Evolutionary conservation across 768 basidiomycete species (phyloP).

Genomic region (Podaxis sp.): DNA sequence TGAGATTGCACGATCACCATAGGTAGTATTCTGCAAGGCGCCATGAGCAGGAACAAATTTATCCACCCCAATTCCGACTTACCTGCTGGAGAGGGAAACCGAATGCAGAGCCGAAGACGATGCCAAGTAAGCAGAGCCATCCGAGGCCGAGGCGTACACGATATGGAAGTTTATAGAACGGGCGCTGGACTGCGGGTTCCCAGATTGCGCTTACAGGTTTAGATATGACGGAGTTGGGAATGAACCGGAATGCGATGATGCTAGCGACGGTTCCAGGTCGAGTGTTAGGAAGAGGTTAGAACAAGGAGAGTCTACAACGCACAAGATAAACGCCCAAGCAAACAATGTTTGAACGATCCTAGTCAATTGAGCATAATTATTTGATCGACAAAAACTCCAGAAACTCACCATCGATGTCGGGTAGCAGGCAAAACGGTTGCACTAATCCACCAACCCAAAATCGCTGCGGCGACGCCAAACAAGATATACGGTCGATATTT

Average conservation of each 20-base stretch:
- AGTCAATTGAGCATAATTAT: slow-evolving; percentile 3
- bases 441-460: slow-evolving; percentile 87
- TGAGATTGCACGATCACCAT: slow-evolving; percentile 79
- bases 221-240: slow-evolving; percentile 69
- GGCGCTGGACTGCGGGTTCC: slow-evolving; percentile 61
- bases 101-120: slow-evolving; percentile 86
- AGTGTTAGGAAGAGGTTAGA: neutral
- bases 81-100: slow-evolving; percentile 68
- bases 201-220: slow-evolving; percentile 74
- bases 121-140: slow-evolving; percentile 73
- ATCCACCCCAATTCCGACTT: slow-evolving; percentile 28
- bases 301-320: slow-evolving; percentile 24
- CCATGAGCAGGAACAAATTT: slow-evolving; percentile 3
- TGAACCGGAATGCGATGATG: slow-evolving; percentile 82
- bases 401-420: slow-evolving; percentile 68
- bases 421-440: slow-evolving; percentile 67
- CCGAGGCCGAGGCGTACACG: slow-evolving; percentile 59
- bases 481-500: slow-evolving; percentile 48
- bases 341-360: slow-evolving; percentile 83
- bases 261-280: slow-evolving; percentile 28
- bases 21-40: slow-evolving; percentile 43
- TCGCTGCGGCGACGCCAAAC: slow-evolving; percentile 51
- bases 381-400: slow-evolving; percentile 9
- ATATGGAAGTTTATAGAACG: slow-evolving; percentile 62
- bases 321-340: slow-evolving; percentile 83